Percentiles rank a stretch among this genome's conserved stretches.
phyloP scores from a whole-genome alignment of 768 basidiomycete species.

The Boletus vinaceobasis region DNA sequence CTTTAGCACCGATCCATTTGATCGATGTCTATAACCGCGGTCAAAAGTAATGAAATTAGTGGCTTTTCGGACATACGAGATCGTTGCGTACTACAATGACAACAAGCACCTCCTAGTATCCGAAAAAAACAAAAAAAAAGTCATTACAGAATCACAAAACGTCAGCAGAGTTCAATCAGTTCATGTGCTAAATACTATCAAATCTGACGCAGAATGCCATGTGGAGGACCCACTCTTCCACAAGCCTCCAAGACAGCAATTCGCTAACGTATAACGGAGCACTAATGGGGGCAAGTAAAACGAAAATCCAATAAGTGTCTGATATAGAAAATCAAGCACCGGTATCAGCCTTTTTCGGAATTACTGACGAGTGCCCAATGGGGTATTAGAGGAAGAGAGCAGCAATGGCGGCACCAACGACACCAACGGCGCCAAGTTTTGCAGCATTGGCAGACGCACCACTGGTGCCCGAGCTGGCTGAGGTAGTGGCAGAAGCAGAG shows the following conservation, averaged over 20 bases:
- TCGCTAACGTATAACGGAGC: constrained; percentile 19
- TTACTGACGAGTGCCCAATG: background rate
- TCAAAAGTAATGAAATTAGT: background rate
- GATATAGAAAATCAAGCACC: constrained; percentile 10
- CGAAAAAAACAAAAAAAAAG: constrained; percentile 8
- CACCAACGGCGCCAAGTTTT: constrained; percentile 43
- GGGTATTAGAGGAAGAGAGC: constrained; percentile 37
- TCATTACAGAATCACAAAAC: constrained; percentile 1
- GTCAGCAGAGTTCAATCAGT: background rate
- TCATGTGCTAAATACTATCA: constrained; percentile 4
- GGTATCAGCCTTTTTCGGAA: constrained; percentile 19
- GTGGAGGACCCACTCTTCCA: constrained; percentile 1
- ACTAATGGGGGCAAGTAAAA: background rate
- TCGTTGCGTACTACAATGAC: constrained; percentile 13
- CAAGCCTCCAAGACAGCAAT: background rate
- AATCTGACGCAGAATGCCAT: background rate
- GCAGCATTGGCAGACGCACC: constrained; percentile 42
- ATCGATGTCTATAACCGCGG: background rate
- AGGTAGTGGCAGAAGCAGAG: background rate
- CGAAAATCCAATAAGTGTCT: constrained; percentile 11
- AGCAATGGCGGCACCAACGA: constrained; percentile 33
- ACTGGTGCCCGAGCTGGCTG: constrained; percentile 24
- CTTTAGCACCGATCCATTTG: background rate
- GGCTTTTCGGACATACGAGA: constrained; percentile 18
- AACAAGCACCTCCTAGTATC: constrained; percentile 16